phyloP scores from a whole-genome alignment of 192 early-diverging fungal genomes.

The Physocladia obscura region DNA sequence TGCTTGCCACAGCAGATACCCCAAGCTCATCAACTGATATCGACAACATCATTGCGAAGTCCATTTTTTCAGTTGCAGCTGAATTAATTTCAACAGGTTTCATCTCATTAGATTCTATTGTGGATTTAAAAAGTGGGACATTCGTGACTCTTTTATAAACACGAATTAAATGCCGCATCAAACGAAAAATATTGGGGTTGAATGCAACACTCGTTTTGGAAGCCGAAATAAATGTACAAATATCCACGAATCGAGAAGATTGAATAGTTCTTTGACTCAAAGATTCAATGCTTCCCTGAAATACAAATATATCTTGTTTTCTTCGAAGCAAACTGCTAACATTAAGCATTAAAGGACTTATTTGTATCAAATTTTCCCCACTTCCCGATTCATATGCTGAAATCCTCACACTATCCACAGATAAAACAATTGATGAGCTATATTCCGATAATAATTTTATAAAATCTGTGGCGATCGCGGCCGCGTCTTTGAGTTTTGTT shows the following conservation, averaged over 20 bases:
- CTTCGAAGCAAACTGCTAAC: not conserved
- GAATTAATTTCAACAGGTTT: not conserved
- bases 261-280: not conserved
- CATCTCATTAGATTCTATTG: not conserved
- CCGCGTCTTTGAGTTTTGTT: not conserved
- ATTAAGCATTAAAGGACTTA: slow-evolving; percentile 26
- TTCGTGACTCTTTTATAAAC: slow-evolving; percentile 26
- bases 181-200: slow-evolving; percentile 46
- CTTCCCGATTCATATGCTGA: slow-evolving; percentile 32
- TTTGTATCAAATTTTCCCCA: slow-evolving; percentile 29
- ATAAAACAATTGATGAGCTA: not conserved
- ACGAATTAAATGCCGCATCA: slow-evolving; percentile 36
- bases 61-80: not conserved
- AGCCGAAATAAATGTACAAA: slow-evolving; percentile 1
- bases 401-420: slow-evolving; percentile 16
- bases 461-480: not conserved
- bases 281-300: too few relatives aligned
- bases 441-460: slow-evolving; percentile 4
- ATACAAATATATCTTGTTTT: not conserved
- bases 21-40: slow-evolving; percentile 1
- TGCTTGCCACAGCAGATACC: slow-evolving; percentile 14
- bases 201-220: slow-evolving; percentile 10
- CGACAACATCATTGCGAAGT: slow-evolving; percentile 8
- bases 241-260: not conserved
- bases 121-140: not conserved